A percentile compares a stretch with the other conserved stretches of the same genome.
phyloP scores from a whole-genome alignment of 768 basidiomycete species.

The Mycena maculata region DNA sequence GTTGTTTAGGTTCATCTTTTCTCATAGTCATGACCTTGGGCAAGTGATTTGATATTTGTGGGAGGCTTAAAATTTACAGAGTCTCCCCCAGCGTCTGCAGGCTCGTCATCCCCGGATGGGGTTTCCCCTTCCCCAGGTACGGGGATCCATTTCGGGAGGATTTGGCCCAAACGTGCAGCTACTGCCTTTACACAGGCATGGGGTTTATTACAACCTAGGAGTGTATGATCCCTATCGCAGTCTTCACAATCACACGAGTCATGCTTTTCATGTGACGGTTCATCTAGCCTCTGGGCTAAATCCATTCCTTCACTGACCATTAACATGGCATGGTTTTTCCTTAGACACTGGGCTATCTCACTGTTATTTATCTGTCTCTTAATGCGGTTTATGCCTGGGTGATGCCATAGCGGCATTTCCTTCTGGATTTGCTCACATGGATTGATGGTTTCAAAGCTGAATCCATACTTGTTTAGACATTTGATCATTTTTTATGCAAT shows the following conservation, averaged over 20 bases:
- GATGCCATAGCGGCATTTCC: constrained; percentile 14
- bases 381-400: not conserved
- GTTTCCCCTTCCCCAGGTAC: not conserved
- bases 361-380: constrained; percentile 4
- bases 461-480: no score
- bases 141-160: constrained; percentile 12
- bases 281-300: not conserved
- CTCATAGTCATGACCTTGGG: not conserved
- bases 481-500: no score
- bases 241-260: not conserved
- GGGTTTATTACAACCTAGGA: not conserved
- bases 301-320: not conserved
- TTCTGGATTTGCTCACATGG: not conserved
- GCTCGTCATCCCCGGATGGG: not conserved
- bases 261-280: not conserved
- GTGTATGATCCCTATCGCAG: not conserved
- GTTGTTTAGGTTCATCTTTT: not conserved
- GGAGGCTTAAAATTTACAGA: not conserved
- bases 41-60: not conserved
- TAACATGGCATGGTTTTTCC: not conserved
- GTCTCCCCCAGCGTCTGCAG: not conserved
- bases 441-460: not conserved
- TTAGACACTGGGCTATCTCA: not conserved
- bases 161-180: not conserved
- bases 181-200: not conserved